These are phyloP conservation scores for Candida sakaeoensis DNA, from an alignment of 805 yeast genomes.

Conservation along the genomic window DNA sequence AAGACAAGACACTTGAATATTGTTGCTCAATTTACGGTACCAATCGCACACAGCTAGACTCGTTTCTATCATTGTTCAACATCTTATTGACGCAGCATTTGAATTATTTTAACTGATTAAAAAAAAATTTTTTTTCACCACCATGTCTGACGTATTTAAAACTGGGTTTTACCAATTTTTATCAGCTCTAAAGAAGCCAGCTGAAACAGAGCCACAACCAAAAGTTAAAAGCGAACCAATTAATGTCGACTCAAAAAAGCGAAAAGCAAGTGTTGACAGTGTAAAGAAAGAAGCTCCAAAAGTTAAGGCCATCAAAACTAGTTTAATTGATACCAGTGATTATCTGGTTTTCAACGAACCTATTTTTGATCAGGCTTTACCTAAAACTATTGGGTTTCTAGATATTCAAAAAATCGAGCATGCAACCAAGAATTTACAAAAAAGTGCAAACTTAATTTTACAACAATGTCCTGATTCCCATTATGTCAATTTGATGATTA, in stretches of 20 bases:
- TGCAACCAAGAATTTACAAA: slow-evolving; percentile 43
- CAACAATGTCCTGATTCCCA: slow-evolving; percentile 50
- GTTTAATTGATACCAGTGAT: slow-evolving; percentile 3
- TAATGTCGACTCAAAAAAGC: neutral
- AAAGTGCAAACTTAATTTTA: slow-evolving; percentile 47
- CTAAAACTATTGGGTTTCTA: slow-evolving; percentile 24
- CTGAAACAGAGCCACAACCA: neutral
- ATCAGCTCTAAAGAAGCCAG: neutral
- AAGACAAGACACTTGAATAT: too few species aligned
- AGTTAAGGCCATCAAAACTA: slow-evolving; percentile 3
- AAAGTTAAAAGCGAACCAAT: neutral
- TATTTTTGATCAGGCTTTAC: slow-evolving; percentile 8
- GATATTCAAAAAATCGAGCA: slow-evolving; percentile 40
- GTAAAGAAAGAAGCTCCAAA: neutral
- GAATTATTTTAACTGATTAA: too few species aligned
- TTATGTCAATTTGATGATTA: slow-evolving; percentile 35
- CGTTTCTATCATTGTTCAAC: too few species aligned
- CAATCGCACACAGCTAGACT: too few species aligned
- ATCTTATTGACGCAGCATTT: too few species aligned
- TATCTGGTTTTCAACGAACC: slow-evolving; percentile 9
- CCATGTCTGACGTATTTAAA: slow-evolving; percentile 1
- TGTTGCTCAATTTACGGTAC: too few species aligned
- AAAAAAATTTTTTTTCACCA: too few species aligned
- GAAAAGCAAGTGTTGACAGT: neutral
- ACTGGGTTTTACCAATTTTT: slow-evolving; percentile 4